These are phyloP conservation scores for Aspergillus ostianus DNA, from an alignment of 495 filamentous ascomycete genomes.

Conservation along the genomic window DNA sequence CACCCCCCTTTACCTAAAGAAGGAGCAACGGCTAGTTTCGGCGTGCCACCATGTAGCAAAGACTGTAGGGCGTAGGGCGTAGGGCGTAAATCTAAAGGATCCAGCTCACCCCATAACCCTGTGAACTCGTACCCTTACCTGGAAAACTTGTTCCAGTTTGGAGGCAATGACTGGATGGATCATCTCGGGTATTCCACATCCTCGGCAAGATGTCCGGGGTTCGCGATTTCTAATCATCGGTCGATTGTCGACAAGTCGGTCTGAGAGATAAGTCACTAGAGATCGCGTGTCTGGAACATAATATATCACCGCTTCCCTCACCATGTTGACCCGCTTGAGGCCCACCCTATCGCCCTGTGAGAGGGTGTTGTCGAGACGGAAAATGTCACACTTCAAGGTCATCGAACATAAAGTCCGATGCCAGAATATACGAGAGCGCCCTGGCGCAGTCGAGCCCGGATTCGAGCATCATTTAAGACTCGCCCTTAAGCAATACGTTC, in stretches of 20 bases:
- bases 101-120: no score
- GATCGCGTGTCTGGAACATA: no score
- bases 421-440: slow-evolving; percentile 63
- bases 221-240: neutral
- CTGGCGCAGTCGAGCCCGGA: slow-evolving; percentile 45
- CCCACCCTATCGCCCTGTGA: neutral
- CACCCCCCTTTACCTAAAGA: no score
- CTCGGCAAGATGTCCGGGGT: neutral
- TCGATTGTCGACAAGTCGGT: neutral
- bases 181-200: neutral
- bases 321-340: neutral
- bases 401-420: slow-evolving; percentile 46
- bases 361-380: neutral
- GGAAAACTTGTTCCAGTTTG: no score
- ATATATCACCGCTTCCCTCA: no score
- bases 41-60: no score
- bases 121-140: no score
- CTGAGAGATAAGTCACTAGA: no score
- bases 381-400: slow-evolving; percentile 10
- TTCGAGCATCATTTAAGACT: slow-evolving; percentile 56
- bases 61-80: no score
- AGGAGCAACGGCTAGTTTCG: no score
- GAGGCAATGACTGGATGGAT: neutral
- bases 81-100: no score
- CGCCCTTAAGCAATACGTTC: slow-evolving; percentile 72